Conservation (phyloP, 2,329 filamentous ascomycete genomes). For the Aspergillus awamori region DNA sequence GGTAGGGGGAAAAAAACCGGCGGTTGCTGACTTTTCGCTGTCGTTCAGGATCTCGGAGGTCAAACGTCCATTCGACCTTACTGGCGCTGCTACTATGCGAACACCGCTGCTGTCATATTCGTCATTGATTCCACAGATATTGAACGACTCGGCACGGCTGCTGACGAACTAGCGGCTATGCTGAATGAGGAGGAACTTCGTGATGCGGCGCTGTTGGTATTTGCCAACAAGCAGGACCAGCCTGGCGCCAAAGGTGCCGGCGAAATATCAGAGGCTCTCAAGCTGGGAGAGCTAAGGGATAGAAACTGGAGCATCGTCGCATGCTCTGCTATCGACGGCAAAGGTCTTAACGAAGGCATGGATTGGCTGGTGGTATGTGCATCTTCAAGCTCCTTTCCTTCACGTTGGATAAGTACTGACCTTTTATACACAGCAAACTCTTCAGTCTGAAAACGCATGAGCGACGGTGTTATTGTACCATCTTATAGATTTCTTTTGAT, state of each 20-base stretch:
- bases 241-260: slow-evolving; percentile 94
- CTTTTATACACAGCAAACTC: slow-evolving; percentile 41
- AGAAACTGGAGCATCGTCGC: slow-evolving; percentile 99
- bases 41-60: slow-evolving; percentile 77
- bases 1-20: background rate
- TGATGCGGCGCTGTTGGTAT: slow-evolving; percentile 88
- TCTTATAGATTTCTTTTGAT: slow-evolving; percentile 37
- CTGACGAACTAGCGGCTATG: slow-evolving; percentile 93
- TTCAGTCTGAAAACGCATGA: slow-evolving; percentile 49
- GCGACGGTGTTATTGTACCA: slow-evolving; percentile 32
- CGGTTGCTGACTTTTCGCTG: slow-evolving; percentile 2
- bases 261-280: slow-evolving; percentile 92
- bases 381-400: background rate
- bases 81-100: slow-evolving; percentile 99
- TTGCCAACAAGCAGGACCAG: slow-evolving; percentile 99
- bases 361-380: slow-evolving; percentile 88
- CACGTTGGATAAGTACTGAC: slow-evolving; percentile 14
- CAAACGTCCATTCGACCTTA: slow-evolving; percentile 99
- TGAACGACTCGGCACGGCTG: slow-evolving; percentile 86
- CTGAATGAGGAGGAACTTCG: slow-evolving; percentile 94
- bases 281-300: slow-evolving; percentile 86
- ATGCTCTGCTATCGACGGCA: slow-evolving; percentile 93
- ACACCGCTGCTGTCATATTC: slow-evolving; percentile 97
- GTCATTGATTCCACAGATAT: slow-evolving; percentile 98
- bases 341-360: slow-evolving; percentile 95